Base-by-base conservation (phyloP, 169 alveolate genomes). In the Besnoitia besnoiti region DNA sequence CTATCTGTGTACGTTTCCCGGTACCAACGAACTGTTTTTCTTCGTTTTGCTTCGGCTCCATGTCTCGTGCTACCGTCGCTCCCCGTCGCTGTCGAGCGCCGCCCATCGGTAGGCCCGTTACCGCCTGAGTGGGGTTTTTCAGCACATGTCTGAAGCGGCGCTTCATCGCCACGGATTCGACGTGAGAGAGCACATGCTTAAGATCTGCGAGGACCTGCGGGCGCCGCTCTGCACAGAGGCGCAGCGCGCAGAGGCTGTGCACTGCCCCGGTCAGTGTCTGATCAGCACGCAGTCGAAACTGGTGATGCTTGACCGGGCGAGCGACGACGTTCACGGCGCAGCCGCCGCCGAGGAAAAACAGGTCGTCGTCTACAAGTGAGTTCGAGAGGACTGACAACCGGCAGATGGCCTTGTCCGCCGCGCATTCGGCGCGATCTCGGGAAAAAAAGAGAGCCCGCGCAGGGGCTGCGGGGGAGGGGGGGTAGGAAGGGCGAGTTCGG, bases 181-280 rank as follows among this genome's bases (percentile, higher is more conserved):
- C n/a, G 95, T 94, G 12, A 91, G 92, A 33, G 94, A 89, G 42
- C 80, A 46, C 51, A 93, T 89, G 79, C 84, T 94, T 44, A 92
- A 94, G 46, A 89, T 94, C 35, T 94, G 96, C 89, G 94, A 90
- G 19, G 95, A 94, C 50, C 82, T 94, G 16, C 75, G 96, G 27
- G 82, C 85, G 39, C 91, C 96, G 39, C 90, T 94, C 40, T 90
- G 95, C 46, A 90, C 95, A 21, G 96, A 94, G 90, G 79, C 93
- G 40, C 84, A 90, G 62, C 12, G 40, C n/a, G 92, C 93, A 19
- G 93, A 76, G 33, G 96, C 93, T 1, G 92, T 93, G 35, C 95
- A 93, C 79, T 90, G 96, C 95, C 96, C 96, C 10, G 96, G 96
- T 40, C 96, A 94, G 79, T 94, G 88, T 82, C 77, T 93, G 51